Evolutionary conservation across 257 asterid species (phyloP), one percentile per base, ranked within the genome.

Genomic region (Salvia splendens): DNA sequence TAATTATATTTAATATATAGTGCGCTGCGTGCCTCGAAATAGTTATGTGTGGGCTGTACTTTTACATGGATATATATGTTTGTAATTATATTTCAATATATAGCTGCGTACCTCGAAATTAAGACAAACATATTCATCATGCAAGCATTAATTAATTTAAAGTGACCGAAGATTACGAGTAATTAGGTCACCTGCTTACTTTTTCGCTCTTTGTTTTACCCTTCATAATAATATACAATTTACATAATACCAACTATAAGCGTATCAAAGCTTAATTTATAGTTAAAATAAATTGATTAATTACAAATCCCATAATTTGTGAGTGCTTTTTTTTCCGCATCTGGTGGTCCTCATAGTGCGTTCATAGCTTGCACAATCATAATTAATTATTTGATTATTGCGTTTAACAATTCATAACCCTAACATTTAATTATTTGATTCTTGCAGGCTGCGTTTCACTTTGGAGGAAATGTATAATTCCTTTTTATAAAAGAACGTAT

Each of bases 331-430:
- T 57, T 38, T 24, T 24, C n/a, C n/a, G 43, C 48, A 56, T 55
- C 16, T 45, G 57, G 57, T 56, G 73, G 58, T 47, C 65, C 73
- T 38, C 28, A 17, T 28, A 28, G 72, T 41, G 54, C 43, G 48
- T 5, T 7, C 53, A 14, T 68, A 65, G 56, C 47, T 59, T 56
- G 65, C 57, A 45, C 15, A 11, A 14, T 57, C 48, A 55, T 68
- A 43, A 68, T 68, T 43, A 56, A 55, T 65, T 41, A 24, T 24
- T 24, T 24, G 30, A 24, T 24, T 24, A 24, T 24, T 24, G 30
- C 3, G 30, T 24, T 24, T 24, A 24, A 24, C 30, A 24, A 24
- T 56, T 32, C 49, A 15, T 12, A 9, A 17, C 2, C 41, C 24
- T 51, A 40, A 45, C 41, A 24, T 56, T 36, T 14, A n/a, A n/a